Evolutionary conservation across 768 basidiomycete genomes (phyloP).

Genomic region (Boletus pseudo-olivaceus): DNA sequence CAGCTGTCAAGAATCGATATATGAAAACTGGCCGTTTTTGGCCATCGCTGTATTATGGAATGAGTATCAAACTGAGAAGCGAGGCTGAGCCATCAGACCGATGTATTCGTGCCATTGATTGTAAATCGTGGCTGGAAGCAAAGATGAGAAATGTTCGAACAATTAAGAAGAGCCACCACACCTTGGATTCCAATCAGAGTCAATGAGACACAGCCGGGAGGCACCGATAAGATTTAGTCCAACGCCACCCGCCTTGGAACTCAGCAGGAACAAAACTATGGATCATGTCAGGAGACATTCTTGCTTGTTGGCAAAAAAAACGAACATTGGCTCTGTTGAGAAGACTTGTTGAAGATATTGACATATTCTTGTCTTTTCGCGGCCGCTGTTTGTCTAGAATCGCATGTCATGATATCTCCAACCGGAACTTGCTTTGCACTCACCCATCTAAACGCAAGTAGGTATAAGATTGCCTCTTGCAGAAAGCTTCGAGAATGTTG

Average conservation of each 20-base stretch:
- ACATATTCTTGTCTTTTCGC: conserved; percentile 84
- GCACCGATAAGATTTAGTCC: conserved; percentile 93
- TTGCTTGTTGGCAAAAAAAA: background rate
- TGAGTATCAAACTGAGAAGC: conserved; percentile 1
- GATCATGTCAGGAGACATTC: conserved; percentile 1
- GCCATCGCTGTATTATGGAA: conserved; percentile 63
- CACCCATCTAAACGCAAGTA: conserved; percentile 88
- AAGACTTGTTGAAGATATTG: conserved; percentile 80
- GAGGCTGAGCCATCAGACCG: conserved; percentile 44
- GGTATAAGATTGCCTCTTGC: conserved; percentile 70
- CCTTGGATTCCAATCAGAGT: conserved; percentile 96
- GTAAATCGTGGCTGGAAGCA: conserved; percentile 71
- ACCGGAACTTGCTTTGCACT: background rate
- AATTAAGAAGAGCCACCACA: conserved; percentile 19
- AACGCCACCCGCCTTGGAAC: conserved; percentile 93
- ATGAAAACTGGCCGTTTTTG: conserved; percentile 91
- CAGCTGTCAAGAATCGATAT: conserved; percentile 80
- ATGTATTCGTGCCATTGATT: conserved; percentile 97
- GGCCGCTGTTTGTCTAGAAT: conserved; percentile 65
- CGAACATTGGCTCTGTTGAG: conserved; percentile 69
- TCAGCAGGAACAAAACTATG: conserved; percentile 84
- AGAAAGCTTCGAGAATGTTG: conserved; percentile 85
- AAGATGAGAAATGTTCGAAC: background rate
- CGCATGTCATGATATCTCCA: background rate
- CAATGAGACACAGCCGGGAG: conserved; percentile 80